Evolutionary conservation across 2,329 filamentous ascomycete species (phyloP).

Genomic region (Calonectria pseudoturangicola): DNA sequence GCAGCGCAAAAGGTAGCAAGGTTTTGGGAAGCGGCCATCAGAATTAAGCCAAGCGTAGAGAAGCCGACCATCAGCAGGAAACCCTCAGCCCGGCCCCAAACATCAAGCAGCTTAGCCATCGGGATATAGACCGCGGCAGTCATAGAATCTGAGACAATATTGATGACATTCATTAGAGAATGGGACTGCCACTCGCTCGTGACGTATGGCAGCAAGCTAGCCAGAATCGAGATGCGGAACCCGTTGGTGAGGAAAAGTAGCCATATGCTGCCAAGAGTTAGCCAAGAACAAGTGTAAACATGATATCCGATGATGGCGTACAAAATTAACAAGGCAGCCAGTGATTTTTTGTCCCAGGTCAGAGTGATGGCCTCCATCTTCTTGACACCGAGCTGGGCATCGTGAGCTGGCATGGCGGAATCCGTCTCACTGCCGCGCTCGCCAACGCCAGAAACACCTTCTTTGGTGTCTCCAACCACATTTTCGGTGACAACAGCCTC

Average conservation of each 20-base stretch:
- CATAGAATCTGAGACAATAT: constrained; percentile 72
- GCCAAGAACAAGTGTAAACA: background rate
- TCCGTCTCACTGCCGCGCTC: background rate
- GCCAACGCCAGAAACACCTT: background rate
- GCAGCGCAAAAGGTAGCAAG: constrained; percentile 70
- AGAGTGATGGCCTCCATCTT: constrained; percentile 64
- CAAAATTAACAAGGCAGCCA: constrained; percentile 58
- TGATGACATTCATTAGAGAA: constrained; percentile 71
- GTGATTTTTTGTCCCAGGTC: constrained; percentile 62
- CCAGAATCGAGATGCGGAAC: constrained; percentile 65
- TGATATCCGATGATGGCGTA: constrained; percentile 46
- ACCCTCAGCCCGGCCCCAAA: constrained; percentile 78
- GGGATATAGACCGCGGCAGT: constrained; percentile 77
- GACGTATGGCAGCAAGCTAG: constrained; percentile 66
- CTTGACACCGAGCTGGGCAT: constrained; percentile 62
- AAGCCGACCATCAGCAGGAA: constrained; percentile 72
- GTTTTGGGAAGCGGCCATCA: constrained; percentile 75
- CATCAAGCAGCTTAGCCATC: constrained; percentile 76
- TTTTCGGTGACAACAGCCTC: background rate
- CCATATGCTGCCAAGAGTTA: constrained; percentile 61
- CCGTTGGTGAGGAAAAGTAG: constrained; percentile 71
- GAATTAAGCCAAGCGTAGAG: constrained; percentile 69
- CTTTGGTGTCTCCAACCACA: constrained; percentile 41
- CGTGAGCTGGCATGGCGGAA: constrained; percentile 39
- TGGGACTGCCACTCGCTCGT: constrained; percentile 72